Conservation (phyloP, 2,329 filamentous ascomycete species). For the Metarhizium anisopliae region DNA sequence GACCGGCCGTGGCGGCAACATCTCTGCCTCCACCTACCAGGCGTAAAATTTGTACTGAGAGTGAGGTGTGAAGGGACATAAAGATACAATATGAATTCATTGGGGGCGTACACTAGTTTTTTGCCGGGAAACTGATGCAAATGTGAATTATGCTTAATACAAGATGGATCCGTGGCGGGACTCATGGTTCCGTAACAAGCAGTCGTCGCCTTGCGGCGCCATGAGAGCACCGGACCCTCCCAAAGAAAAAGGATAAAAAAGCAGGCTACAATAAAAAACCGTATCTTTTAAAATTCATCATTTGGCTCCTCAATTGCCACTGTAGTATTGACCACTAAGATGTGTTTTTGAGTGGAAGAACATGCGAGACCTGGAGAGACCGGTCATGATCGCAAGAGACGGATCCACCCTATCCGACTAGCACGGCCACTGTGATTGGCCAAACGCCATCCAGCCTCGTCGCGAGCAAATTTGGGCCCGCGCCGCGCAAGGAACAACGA, state of each 20-base stretch:
- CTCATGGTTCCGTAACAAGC: neutral
- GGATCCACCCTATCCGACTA: neutral
- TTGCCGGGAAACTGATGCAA: neutral
- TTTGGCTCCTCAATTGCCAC: too few relatives aligned
- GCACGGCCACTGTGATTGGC: constrained; percentile 16
- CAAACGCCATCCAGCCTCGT: constrained; percentile 19
- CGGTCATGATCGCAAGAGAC: neutral
- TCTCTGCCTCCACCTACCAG: constrained; percentile 95
- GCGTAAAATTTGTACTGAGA: constrained; percentile 52
- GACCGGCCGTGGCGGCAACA: constrained; percentile 95
- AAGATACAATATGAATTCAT: neutral
- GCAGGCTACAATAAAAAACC: too few relatives aligned
- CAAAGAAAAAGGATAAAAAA: too few relatives aligned
- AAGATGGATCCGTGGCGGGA: neutral
- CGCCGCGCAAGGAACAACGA: constrained; percentile 10
- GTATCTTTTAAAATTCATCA: too few relatives aligned
- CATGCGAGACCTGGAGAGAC: neutral
- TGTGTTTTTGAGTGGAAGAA: too few relatives aligned
- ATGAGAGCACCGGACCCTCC: neutral
- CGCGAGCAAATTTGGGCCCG: constrained; percentile 29
- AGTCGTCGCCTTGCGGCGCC: constrained; percentile 12
- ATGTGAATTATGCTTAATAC: neutral
- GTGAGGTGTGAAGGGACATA: neutral
- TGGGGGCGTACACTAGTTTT: neutral
- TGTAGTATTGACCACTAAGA: too few relatives aligned